phyloP scores from a whole-genome alignment of 352 stramenopile species.

The Globisporangium yorkense region DNA sequence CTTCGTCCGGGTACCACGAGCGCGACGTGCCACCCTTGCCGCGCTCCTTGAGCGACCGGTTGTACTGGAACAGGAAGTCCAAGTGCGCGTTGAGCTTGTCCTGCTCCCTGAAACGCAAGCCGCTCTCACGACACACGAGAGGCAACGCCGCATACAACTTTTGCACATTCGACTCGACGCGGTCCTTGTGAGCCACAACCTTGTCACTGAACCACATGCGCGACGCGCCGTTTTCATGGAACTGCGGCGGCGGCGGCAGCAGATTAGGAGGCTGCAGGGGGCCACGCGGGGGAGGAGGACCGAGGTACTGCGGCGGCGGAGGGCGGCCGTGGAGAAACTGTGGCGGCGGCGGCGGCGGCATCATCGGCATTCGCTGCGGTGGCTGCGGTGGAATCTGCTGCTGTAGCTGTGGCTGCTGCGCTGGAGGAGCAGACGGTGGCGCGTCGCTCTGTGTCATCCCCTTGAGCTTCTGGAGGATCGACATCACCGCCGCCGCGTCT shows the following conservation, averaged over 20 bases:
- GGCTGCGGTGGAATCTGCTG: background rate
- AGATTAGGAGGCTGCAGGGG: background rate
- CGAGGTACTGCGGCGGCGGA: slow-evolving; percentile 4
- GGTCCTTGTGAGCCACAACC: slow-evolving; percentile 75
- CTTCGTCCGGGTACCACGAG: slow-evolving; percentile 80
- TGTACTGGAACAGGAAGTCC: slow-evolving; percentile 87
- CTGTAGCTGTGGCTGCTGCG: slow-evolving; percentile 11
- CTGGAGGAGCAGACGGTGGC: background rate
- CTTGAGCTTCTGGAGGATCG: slow-evolving; percentile 80
- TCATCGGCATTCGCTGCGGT: slow-evolving; percentile 1
- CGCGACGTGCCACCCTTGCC: slow-evolving; percentile 75
- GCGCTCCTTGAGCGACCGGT: slow-evolving; percentile 73
- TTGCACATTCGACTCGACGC: slow-evolving; percentile 81
- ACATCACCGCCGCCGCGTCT: slow-evolving; percentile 75
- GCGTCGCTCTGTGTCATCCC: slow-evolving; percentile 30
- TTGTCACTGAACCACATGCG: slow-evolving; percentile 87
- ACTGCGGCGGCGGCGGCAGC: slow-evolving; percentile 6
- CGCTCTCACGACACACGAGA: slow-evolving; percentile 76
- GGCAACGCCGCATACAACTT: slow-evolving; percentile 81
- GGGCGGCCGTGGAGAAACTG: slow-evolving; percentile 4
- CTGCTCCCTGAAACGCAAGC: slow-evolving; percentile 75
- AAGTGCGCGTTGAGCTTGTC: slow-evolving; percentile 71
- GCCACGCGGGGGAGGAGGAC: slow-evolving; percentile 4
- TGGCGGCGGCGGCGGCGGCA: slow-evolving; percentile 1
- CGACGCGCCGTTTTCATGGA: slow-evolving; percentile 32